A percentile compares a stretch with the other conserved stretches of the same genome.
These are phyloP conservation scores for Globisporangium carolinianum DNA, from an alignment of 352 stramenopile genomes.

Conservation along the genomic window DNA sequence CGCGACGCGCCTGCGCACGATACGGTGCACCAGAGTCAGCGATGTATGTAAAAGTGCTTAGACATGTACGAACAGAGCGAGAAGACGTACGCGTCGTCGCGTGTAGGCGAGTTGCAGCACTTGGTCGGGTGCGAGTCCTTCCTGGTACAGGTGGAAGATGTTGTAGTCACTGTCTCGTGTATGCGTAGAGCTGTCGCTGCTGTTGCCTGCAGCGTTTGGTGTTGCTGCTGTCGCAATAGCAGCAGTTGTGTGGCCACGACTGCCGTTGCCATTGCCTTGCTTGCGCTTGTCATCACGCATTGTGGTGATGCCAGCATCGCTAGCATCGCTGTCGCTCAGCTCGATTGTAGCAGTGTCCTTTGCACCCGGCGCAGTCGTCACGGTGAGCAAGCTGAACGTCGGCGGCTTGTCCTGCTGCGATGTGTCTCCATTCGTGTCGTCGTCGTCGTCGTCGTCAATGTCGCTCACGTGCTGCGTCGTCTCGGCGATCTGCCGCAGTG, in stretches of 20 bases:
- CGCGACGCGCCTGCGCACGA: conserved; percentile 14
- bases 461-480: conserved; percentile 14
- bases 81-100: conserved; percentile 21
- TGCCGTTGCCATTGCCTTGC: neutral
- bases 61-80: neutral
- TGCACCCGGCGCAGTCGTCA: neutral
- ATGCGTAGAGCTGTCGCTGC: neutral
- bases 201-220: neutral
- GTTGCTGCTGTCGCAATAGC: neutral
- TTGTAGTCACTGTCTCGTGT: neutral
- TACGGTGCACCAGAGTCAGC: neutral
- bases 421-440: neutral
- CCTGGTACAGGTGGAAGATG: conserved; percentile 64
- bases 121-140: conserved; percentile 38
- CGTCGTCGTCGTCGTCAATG: conserved; percentile 8
- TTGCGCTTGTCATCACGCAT: too few relatives aligned
- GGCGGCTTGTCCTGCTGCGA: conserved; percentile 8
- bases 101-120: conserved; percentile 56
- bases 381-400: conserved; percentile 13
- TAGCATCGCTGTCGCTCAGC: conserved; percentile 1
- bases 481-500: conserved; percentile 21
- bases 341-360: neutral
- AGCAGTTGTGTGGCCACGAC: too few relatives aligned
- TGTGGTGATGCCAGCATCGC: neutral
- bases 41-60: neutral